Percentiles rank a stretch among this genome's conserved stretches.
These are phyloP conservation scores for Ormosia semicastrata DNA, from an alignment of 306 rosid genomes.

Conservation along the genomic window DNA sequence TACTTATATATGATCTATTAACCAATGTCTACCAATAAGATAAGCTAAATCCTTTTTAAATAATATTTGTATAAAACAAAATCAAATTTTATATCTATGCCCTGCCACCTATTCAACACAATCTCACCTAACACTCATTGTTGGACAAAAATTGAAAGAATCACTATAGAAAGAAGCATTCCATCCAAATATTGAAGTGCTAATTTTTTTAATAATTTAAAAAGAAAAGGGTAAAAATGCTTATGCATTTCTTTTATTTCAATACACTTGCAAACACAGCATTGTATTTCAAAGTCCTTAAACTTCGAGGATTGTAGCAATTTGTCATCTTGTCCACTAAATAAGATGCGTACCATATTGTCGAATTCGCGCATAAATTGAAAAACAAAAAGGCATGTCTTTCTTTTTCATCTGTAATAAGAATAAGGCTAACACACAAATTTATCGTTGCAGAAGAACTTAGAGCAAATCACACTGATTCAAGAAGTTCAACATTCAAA, in stretches of 20 bases:
- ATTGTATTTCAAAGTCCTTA: neutral
- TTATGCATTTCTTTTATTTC: neutral
- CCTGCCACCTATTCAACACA: constrained; percentile 3
- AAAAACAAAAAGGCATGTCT: neutral
- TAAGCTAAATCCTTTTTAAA: neutral
- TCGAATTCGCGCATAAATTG: neutral
- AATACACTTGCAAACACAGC: neutral
- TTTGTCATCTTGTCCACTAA: neutral
- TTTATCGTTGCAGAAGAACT: no score
- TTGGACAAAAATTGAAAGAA: constrained; percentile 13
- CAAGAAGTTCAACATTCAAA: no score
- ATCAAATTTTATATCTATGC: neutral
- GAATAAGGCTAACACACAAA: no score
- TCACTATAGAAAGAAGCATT: constrained; percentile 21
- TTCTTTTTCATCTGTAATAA: no score
- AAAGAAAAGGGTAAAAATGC: neutral
- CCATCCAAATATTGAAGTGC: constrained; percentile 3
- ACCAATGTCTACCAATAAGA: neutral
- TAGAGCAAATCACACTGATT: no score
- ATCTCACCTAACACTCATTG: constrained; percentile 34
- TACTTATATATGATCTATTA: neutral
- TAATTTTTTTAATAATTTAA: neutral
- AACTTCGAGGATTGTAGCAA: neutral
- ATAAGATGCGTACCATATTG: neutral
- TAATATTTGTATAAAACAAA: neutral